Evolutionary conservation across 352 stramenopile genomes (phyloP).

Genomic region (Globisporangium camurandrum): DNA sequence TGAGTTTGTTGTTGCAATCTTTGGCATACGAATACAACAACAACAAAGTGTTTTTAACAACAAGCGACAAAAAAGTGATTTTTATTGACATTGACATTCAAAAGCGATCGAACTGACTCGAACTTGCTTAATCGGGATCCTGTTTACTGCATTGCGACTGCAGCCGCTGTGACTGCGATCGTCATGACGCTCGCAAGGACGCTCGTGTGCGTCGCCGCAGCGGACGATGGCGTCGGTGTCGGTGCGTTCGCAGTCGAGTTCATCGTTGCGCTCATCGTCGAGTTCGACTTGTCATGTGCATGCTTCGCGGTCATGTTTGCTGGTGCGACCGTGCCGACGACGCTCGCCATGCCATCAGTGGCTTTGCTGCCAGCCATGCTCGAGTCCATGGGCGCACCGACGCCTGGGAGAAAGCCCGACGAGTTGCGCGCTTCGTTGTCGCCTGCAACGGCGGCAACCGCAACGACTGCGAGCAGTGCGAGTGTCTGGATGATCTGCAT

Average conservation of each 20-base stretch:
- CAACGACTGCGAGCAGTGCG: conserved; percentile 1
- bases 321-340: conserved; percentile 2
- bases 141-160: conserved; percentile 3
- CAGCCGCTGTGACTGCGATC: conserved; percentile 18
- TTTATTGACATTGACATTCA: not conserved
- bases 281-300: conserved; percentile 5
- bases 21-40: too few relatives aligned
- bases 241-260: conserved; percentile 12
- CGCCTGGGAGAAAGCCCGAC: conserved; percentile 10
- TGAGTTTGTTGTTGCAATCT: not conserved
- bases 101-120: not conserved
- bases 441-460: not conserved
- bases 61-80: too few relatives aligned
- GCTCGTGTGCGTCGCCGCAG: conserved; percentile 4
- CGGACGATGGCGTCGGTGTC: conserved; percentile 4
- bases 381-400: conserved; percentile 5
- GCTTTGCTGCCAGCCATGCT: conserved; percentile 6
- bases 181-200: conserved; percentile 14
- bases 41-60: too few relatives aligned
- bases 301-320: not conserved
- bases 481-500: conserved; percentile 10
- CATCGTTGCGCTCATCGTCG: conserved; percentile 10
- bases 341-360: conserved; percentile 7
- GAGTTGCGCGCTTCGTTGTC: not conserved
- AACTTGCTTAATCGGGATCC: not conserved